These are phyloP conservation scores for Acer saccharum DNA, from an alignment of 345 rosid species.

Conservation along the genomic window DNA sequence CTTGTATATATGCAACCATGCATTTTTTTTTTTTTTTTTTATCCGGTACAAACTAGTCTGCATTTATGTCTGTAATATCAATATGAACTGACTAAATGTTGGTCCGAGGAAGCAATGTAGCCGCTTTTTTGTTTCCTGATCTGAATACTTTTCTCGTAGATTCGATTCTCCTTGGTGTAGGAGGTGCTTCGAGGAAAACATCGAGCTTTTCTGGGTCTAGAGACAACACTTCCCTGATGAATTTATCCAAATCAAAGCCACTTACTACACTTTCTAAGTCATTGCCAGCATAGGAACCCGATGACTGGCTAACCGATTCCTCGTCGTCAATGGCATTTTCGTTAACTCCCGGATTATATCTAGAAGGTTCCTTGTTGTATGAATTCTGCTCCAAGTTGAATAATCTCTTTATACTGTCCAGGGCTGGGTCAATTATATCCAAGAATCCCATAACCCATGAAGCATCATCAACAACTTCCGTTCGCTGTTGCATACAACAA, in stretches of 20 bases:
- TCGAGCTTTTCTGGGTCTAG: constrained; percentile 65
- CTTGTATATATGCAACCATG: background rate
- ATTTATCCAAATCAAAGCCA: constrained; percentile 64
- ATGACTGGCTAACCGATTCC: constrained; percentile 20
- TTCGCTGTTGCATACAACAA: constrained; percentile 51
- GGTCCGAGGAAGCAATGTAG: constrained; percentile 17
- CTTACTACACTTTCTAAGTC: constrained; percentile 33
- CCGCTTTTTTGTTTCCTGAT: constrained; percentile 23
- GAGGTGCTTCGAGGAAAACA: constrained; percentile 36
- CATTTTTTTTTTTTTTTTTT: background rate
- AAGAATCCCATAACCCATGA: constrained; percentile 89
- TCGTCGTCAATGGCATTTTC: constrained; percentile 25
- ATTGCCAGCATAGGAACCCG: constrained; percentile 31
- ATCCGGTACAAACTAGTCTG: background rate
- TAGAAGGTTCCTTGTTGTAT: constrained; percentile 35
- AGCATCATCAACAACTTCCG: constrained; percentile 90
- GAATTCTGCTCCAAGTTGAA: constrained; percentile 66
- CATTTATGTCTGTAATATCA: background rate
- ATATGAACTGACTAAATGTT: constrained; percentile 8
- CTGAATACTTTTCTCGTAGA: constrained; percentile 48
- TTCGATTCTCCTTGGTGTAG: constrained; percentile 22
- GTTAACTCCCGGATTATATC: constrained; percentile 22
- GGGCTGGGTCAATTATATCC: constrained; percentile 86
- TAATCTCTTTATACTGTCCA: constrained; percentile 83
- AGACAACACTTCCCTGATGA: constrained; percentile 51